phyloP scores from a whole-genome alignment of 2,329 filamentous ascomycete genomes.

The Monosporascus sp. region DNA sequence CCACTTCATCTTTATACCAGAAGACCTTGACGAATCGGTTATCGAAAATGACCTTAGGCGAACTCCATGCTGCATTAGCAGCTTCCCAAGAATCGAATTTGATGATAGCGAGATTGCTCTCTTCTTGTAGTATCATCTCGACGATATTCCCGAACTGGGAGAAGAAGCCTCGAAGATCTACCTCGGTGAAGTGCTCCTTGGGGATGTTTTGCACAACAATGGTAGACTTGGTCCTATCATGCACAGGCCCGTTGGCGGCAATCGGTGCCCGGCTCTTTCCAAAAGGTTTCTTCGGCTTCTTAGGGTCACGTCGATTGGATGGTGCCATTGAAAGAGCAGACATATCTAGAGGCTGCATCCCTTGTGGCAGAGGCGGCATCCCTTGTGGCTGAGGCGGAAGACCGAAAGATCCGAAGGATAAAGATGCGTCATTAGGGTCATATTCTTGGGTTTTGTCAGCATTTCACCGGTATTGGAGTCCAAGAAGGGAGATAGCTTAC shows the following conservation, averaged over 20 bases:
- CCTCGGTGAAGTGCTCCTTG: slow-evolving; percentile 61
- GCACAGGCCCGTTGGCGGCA: slow-evolving; percentile 57
- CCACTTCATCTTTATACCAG: slow-evolving; percentile 58
- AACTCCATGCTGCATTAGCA: slow-evolving; percentile 66
- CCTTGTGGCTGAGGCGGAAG: slow-evolving; percentile 6
- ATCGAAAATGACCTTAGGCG: slow-evolving; percentile 76
- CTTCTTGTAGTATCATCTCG: slow-evolving; percentile 59
- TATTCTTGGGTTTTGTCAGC: slow-evolving; percentile 39
- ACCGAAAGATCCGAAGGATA: slow-evolving; percentile 13
- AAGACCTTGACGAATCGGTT: slow-evolving; percentile 83
- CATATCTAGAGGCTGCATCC: slow-evolving; percentile 11
- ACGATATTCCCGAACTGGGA: slow-evolving; percentile 62
- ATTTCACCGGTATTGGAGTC: not conserved
- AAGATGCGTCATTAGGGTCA: slow-evolving; percentile 49
- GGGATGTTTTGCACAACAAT: slow-evolving; percentile 77
- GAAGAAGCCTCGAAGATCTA: slow-evolving; percentile 63
- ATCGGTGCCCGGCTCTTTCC: slow-evolving; percentile 48
- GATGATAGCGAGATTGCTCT: slow-evolving; percentile 63
- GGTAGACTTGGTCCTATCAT: slow-evolving; percentile 58
- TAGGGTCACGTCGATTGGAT: slow-evolving; percentile 24
- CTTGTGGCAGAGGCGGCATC: slow-evolving; percentile 8
- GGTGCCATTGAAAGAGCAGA: slow-evolving; percentile 10
- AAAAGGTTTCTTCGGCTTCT: slow-evolving; percentile 28
- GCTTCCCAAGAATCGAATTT: slow-evolving; percentile 61
- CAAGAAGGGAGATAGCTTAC: slow-evolving; percentile 13